phyloP scores from a whole-genome alignment of 2,329 filamentous ascomycete genomes.

The Grosmannia serpens region DNA sequence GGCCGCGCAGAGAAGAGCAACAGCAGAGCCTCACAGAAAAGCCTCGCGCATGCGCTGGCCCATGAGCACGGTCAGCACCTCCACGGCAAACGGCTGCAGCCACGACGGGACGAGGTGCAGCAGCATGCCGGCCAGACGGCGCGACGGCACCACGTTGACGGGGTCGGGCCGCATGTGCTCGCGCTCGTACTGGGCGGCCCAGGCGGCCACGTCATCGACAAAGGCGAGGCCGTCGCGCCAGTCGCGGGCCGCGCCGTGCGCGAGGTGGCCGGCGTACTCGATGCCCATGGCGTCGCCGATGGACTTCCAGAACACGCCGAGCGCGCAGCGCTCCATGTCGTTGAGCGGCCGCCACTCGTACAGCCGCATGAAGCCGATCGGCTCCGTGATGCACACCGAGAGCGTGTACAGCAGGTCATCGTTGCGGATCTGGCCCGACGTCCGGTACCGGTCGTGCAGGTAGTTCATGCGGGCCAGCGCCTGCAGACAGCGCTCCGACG shows the following conservation, averaged over 20 bases:
- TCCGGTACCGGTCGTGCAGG: conserved; percentile 23
- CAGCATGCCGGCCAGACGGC: conserved; percentile 49
- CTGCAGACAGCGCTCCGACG: conserved; percentile 22
- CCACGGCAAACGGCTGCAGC: conserved; percentile 32
- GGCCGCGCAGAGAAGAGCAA: too few relatives aligned
- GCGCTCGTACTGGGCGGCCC: conserved; percentile 47
- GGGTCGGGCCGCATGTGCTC: conserved; percentile 42
- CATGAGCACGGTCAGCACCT: conserved; percentile 48
- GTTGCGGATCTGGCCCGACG: conserved; percentile 24
- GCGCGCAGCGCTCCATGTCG: conserved; percentile 55
- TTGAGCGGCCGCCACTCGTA: conserved; percentile 62
- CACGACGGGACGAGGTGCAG: conserved; percentile 39
- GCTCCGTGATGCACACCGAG: conserved; percentile 53
- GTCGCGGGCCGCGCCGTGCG: conserved; percentile 17
- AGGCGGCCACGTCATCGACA: conserved; percentile 33
- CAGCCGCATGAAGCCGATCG: conserved; percentile 46
- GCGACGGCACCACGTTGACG: conserved; percentile 39
- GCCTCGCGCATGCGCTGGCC: conserved; percentile 51
- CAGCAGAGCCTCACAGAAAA: conserved; percentile 38
- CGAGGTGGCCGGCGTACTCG: conserved; percentile 29
- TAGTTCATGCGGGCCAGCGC: conserved; percentile 27
- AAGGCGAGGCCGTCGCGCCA: conserved; percentile 43
- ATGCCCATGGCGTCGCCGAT: conserved; percentile 62
- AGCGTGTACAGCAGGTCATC: conserved; percentile 27
- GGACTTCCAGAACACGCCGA: conserved; percentile 59